Conservation (phyloP, 1,284 basidiomycete genomes). For the Exsudoporus floridanus region DNA sequence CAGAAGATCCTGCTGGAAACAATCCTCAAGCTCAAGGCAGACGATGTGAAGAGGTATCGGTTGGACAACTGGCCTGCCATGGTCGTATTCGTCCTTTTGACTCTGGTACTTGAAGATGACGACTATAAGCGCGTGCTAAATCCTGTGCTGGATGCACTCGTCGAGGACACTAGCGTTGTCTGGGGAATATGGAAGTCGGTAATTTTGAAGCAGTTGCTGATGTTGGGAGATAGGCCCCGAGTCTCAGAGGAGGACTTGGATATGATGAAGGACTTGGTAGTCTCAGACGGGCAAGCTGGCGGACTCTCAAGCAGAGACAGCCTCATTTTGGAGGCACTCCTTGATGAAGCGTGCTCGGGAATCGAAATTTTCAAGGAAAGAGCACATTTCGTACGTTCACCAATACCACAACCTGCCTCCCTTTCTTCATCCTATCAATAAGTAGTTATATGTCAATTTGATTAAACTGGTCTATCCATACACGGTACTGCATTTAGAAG, state of each 20-base stretch:
- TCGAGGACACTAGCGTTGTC: slow-evolving; percentile 5
- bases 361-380: slow-evolving; percentile 1
- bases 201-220: neutral
- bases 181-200: slow-evolving; percentile 9
- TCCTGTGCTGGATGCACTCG: slow-evolving; percentile 1
- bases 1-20: slow-evolving; percentile 13
- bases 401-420: neutral
- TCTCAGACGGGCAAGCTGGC: neutral
- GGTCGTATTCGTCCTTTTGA: slow-evolving; percentile 12
- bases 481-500: too few species aligned
- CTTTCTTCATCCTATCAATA: neutral
- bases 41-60: neutral
- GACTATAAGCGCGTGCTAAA: neutral
- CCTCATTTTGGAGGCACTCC: neutral
- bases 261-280: neutral
- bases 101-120: slow-evolving; percentile 6
- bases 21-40: neutral
- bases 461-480: too few species aligned
- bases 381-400: too few species aligned
- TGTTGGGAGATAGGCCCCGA: neutral
- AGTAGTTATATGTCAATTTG: too few species aligned
- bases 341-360: slow-evolving; percentile 2
- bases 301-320: neutral
- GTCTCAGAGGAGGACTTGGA: neutral
- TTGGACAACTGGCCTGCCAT: slow-evolving; percentile 12